These are phyloP conservation scores for Orobanche coerulescens DNA, from an alignment of 257 asterid species.

Conservation along the genomic window DNA sequence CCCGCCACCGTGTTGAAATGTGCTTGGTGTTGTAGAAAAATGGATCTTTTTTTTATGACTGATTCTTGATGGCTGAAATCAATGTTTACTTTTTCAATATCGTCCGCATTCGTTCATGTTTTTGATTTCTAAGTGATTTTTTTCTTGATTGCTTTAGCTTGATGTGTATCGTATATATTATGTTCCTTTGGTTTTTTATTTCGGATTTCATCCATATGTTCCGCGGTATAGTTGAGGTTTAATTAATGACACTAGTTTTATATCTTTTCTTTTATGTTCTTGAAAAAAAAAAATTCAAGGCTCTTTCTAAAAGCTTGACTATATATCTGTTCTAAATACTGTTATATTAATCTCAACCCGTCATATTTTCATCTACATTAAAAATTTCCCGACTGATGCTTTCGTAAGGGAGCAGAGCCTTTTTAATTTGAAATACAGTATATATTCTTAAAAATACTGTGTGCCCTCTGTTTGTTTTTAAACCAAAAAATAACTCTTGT, in stretches of 20 bases:
- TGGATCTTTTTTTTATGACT: neutral
- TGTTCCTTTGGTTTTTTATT: neutral
- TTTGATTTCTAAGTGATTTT: neutral
- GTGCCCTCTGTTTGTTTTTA: neutral
- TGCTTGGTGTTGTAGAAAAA: neutral
- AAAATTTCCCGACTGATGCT: too few species aligned
- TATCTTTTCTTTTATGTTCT: neutral
- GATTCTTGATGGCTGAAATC: neutral
- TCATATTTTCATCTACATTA: neutral
- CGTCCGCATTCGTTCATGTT: neutral
- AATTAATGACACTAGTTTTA: neutral
- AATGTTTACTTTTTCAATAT: neutral
- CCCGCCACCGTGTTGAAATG: too few species aligned
- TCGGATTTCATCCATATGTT: neutral
- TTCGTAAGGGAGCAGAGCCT: neutral
- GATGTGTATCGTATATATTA: neutral
- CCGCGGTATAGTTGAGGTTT: neutral
- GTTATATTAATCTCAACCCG: neutral
- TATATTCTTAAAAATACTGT: neutral
- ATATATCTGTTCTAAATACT: neutral
- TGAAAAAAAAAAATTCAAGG: neutral
- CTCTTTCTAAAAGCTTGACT: neutral
- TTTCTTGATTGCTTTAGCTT: conserved; percentile 3
- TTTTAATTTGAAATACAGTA: neutral
- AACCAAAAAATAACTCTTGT: neutral